Conservation (phyloP, 2,329 filamentous ascomycete species). For the Phaeoacremonium minimum region DNA sequence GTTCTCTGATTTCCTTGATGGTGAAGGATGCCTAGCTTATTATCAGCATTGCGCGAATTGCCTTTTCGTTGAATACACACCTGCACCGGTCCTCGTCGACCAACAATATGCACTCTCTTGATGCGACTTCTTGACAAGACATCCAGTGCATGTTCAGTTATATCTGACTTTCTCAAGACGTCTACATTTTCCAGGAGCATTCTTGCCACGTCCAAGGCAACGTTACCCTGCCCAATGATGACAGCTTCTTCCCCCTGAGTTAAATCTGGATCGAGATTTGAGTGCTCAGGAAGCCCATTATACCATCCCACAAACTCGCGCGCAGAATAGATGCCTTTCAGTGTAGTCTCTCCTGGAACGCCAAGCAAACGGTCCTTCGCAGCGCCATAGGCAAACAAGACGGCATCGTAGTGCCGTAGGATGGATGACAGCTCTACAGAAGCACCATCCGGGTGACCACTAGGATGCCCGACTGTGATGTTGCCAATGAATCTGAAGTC, state of each 20-base stretch:
- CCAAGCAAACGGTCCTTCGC: slow-evolving; percentile 75
- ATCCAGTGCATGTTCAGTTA: slow-evolving; percentile 78
- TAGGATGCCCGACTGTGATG: slow-evolving; percentile 64
- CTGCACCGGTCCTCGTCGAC: slow-evolving; percentile 84
- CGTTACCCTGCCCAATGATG: slow-evolving; percentile 92
- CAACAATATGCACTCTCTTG: slow-evolving; percentile 80
- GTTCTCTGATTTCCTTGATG: slow-evolving; percentile 87
- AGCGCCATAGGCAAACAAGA: slow-evolving; percentile 91
- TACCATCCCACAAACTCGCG: slow-evolving; percentile 98
- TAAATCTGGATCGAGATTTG: slow-evolving; percentile 68
- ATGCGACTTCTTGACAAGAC: slow-evolving; percentile 68
- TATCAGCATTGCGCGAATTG: too few species aligned
- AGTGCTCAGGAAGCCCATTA: slow-evolving; percentile 85
- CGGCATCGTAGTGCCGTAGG: slow-evolving; percentile 81
- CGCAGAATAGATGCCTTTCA: slow-evolving; percentile 78
- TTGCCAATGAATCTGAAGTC: slow-evolving; percentile 92
- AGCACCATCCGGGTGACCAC: slow-evolving; percentile 31
- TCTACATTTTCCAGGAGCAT: slow-evolving; percentile 78
- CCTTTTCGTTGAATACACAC: too few species aligned
- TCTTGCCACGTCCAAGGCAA: slow-evolving; percentile 88
- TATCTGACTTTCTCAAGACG: slow-evolving; percentile 75
- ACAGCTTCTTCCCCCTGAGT: slow-evolving; percentile 75
- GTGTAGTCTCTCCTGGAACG: slow-evolving; percentile 70
- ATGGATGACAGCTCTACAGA: slow-evolving; percentile 64
- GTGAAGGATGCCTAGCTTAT: slow-evolving; percentile 88